A percentile compares a stretch with the other conserved stretches of the same genome.
Evolutionary conservation across 2,329 filamentous ascomycete genomes (phyloP).

Genomic region (Thermothelomyces thermophilus): DNA sequence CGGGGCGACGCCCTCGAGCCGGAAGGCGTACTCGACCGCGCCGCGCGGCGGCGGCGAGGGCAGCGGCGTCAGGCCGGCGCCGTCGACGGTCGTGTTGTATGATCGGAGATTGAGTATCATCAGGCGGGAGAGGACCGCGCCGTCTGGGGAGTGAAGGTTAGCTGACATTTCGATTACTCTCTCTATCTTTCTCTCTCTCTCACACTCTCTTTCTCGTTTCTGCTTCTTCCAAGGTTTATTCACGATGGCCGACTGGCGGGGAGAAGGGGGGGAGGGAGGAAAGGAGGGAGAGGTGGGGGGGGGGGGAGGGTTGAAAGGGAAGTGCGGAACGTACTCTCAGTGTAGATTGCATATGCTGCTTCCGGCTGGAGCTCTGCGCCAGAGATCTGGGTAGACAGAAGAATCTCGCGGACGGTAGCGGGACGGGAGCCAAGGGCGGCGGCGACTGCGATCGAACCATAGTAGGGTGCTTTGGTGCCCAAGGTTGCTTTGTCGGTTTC

Average conservation of each 20-base stretch:
- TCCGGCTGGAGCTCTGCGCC: slow-evolving; percentile 27
- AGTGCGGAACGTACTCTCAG: slow-evolving; percentile 21
- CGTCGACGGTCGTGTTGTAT: slow-evolving; percentile 52
- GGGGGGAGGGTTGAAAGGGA: background rate
- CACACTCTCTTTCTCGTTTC: no score
- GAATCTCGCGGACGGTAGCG: slow-evolving; percentile 43
- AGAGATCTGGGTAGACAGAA: slow-evolving; percentile 27
- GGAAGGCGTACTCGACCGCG: slow-evolving; percentile 13
- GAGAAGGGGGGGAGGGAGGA: no score
- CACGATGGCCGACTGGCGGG: no score
- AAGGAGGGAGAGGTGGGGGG: background rate
- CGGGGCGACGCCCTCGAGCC: background rate
- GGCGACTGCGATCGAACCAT: slow-evolving; percentile 54
- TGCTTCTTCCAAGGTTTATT: no score
- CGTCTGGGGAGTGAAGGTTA: slow-evolving; percentile 1
- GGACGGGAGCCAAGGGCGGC: slow-evolving; percentile 43
- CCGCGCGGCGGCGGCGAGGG: slow-evolving; percentile 22
- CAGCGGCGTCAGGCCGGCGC: slow-evolving; percentile 28
- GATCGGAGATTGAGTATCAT: slow-evolving; percentile 51
- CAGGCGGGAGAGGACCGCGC: slow-evolving; percentile 36
- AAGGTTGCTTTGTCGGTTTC: slow-evolving; percentile 41
- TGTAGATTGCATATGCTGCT: slow-evolving; percentile 52
- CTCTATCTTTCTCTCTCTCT: no score
- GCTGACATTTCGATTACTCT: no score
- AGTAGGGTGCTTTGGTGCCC: slow-evolving; percentile 59